Conservation (phyloP, 176 grass and related monocot species). For the Carex pumila region DNA sequence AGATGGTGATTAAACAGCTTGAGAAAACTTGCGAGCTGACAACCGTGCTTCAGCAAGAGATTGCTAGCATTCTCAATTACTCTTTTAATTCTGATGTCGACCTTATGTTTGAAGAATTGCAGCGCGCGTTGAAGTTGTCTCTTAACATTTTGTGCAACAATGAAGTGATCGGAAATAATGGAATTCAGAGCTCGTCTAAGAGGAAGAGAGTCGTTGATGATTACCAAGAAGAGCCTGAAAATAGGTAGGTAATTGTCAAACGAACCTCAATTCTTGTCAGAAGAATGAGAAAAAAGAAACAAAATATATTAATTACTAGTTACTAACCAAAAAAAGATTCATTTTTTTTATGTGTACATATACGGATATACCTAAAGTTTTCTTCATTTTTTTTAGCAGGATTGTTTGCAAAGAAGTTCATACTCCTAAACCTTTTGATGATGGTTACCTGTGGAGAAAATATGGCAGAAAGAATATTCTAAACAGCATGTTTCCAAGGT, state of each 20-base stretch:
- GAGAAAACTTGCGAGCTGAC: not conserved
- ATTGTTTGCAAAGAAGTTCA: not conserved
- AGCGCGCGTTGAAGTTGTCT: not conserved
- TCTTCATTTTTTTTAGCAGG: not conserved
- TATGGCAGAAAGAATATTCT: constrained; percentile 71
- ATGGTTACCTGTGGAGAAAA: constrained; percentile 58
- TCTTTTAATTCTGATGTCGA: not conserved
- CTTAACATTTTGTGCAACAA: not conserved
- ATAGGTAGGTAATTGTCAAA: not conserved
- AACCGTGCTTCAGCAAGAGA: constrained; percentile 2
- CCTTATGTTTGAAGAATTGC: not conserved
- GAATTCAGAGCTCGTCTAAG: not conserved
- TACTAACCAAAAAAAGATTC: too few species aligned
- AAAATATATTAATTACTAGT: not conserved
- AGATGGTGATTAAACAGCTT: not conserved
- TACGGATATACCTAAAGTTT: not conserved
- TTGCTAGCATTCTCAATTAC: not conserved
- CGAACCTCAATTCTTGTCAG: not conserved
- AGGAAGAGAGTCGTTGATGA: not conserved
- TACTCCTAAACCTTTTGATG: constrained; percentile 46
- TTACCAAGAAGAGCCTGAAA: not conserved
- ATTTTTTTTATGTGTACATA: not conserved
- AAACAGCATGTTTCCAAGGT: constrained; percentile 45
- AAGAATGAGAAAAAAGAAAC: not conserved
- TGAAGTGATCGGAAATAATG: not conserved